Conservation (phyloP, 306 rosid genomes). For the Rosa rugosa region DNA sequence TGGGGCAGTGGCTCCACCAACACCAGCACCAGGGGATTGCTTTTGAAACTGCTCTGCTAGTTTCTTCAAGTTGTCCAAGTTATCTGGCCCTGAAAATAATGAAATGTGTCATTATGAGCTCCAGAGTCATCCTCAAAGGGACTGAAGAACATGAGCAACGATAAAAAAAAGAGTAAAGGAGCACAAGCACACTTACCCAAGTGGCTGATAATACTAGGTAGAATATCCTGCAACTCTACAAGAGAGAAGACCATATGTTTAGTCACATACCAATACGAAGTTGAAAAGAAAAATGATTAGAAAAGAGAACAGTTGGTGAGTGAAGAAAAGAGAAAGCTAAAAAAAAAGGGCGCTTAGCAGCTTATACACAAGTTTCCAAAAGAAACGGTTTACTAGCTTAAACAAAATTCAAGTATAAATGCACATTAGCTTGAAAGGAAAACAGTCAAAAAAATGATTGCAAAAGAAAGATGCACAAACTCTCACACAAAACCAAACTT, state of each 20-base stretch:
- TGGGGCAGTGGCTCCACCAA: slow-evolving; percentile 37
- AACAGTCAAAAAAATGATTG: not conserved
- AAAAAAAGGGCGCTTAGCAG: not conserved
- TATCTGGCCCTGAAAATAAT: slow-evolving; percentile 73
- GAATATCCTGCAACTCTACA: slow-evolving; percentile 96
- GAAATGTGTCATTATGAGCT: not conserved
- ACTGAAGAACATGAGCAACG: too few species aligned
- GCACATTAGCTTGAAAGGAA: not conserved
- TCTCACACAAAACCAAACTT: not conserved
- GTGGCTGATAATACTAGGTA: slow-evolving; percentile 87
- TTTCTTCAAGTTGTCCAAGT: slow-evolving; percentile 89
- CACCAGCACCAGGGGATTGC: slow-evolving; percentile 73
- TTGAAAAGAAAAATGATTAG: not conserved
- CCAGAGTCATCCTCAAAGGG: not conserved
- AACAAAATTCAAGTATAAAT: not conserved
- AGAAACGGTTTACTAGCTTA: not conserved
- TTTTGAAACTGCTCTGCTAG: slow-evolving; percentile 86
- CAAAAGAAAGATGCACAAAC: not conserved
- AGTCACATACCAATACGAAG: not conserved
- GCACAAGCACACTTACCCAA: slow-evolving; percentile 52
- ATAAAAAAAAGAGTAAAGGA: not conserved
- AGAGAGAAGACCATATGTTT: slow-evolving; percentile 16
- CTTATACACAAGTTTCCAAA: not conserved
- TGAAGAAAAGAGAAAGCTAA: not conserved
- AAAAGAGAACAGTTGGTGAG: not conserved